phyloP scores from a whole-genome alignment of 306 rosid species.

The Erythrophleum fordii region DNA sequence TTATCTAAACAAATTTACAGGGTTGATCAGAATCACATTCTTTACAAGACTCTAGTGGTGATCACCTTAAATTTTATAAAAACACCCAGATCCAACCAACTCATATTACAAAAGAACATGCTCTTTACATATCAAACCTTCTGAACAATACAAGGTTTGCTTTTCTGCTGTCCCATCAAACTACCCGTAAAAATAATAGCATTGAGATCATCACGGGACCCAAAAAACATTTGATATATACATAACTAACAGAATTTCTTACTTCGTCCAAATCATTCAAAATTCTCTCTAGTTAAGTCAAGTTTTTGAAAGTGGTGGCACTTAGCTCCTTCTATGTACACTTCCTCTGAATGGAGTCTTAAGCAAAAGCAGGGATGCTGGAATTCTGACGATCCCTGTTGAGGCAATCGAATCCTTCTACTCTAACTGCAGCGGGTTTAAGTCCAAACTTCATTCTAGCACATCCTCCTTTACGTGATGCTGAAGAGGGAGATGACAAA shows the following conservation, averaged over 20 bases:
- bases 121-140: slow-evolving; percentile 55
- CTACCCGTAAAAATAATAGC: slow-evolving; percentile 42
- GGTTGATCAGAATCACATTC: slow-evolving; percentile 49
- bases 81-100: slow-evolving; percentile 39
- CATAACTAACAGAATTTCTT: slow-evolving; percentile 39
- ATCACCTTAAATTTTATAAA: slow-evolving; percentile 46
- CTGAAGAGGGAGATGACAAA: slow-evolving; percentile 61
- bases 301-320: slow-evolving; percentile 53
- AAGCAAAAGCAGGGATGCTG: slow-evolving; percentile 79
- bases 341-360: slow-evolving; percentile 52
- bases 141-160: slow-evolving; percentile 61
- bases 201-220: slow-evolving; percentile 30
- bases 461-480: slow-evolving; percentile 70
- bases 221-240: slow-evolving; percentile 33
- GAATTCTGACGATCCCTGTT: slow-evolving; percentile 86
- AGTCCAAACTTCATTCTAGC: slow-evolving; percentile 70
- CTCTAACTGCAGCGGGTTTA: slow-evolving; percentile 90
- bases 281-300: slow-evolving; percentile 53
- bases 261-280: slow-evolving; percentile 36
- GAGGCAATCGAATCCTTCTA: slow-evolving; percentile 93
- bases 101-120: slow-evolving; percentile 55
- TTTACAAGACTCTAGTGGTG: slow-evolving; percentile 56
- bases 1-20: slow-evolving; percentile 55
- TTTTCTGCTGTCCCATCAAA: slow-evolving; percentile 43
- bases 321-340: slow-evolving; percentile 80